Percentiles rank a stretch among this genome's conserved stretches.
Conservation (phyloP, 371 early-diverging fungal species). For the Syncephalastrum racemosum region DNA sequence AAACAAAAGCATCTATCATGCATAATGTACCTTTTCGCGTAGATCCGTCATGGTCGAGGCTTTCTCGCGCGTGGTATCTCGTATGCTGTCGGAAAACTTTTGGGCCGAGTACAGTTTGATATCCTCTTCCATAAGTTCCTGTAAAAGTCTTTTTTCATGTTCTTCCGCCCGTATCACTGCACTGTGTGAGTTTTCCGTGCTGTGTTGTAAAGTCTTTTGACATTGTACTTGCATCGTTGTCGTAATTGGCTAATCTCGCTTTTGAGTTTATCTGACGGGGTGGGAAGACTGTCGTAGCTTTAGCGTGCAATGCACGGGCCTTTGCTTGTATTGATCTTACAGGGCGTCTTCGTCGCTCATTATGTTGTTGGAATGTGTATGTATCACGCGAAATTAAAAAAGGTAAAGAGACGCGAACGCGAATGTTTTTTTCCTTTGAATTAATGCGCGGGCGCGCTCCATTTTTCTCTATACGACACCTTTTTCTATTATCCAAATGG, state of each 20-base stretch:
- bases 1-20: no score
- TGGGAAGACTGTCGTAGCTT: constrained; percentile 10
- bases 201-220: background rate
- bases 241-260: constrained; percentile 16
- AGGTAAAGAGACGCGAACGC: no score
- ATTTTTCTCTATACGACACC: no score
- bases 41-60: constrained; percentile 21
- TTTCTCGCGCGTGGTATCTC: constrained; percentile 31
- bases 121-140: constrained; percentile 33
- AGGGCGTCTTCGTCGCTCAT: no score
- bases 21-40: constrained; percentile 22
- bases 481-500: no score
- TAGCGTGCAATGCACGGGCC: no score
- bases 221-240: constrained; percentile 15
- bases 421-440: no score
- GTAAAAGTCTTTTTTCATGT: constrained; percentile 22
- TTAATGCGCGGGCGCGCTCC: no score
- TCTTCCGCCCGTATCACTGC: constrained; percentile 26
- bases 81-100: background rate
- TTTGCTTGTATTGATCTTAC: no score
- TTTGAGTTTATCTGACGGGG: constrained; percentile 15
- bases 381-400: no score
- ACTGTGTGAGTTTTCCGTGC: background rate
- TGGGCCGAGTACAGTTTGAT: constrained; percentile 9
- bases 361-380: no score